Evolutionary conservation across 805 yeast species (phyloP), one percentile per base, ranked within the genome.

Genomic region (Candida sphagnicola): DNA sequence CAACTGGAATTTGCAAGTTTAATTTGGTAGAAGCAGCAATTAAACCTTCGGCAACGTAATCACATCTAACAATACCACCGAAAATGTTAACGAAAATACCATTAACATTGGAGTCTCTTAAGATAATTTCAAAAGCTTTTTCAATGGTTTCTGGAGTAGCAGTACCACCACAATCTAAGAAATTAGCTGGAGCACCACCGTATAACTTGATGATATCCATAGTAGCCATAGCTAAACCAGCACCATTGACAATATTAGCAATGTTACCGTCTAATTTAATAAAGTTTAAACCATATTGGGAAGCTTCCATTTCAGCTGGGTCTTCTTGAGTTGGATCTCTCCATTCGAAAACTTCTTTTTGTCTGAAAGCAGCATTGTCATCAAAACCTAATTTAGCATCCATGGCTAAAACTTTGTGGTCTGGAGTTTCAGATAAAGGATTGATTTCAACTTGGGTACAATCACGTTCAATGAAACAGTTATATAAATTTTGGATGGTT

Each of bases 221-320:
- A 50, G 99, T 93, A 55, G 99, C 99, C 99, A 93, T 93, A 57
- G 99, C 99, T 63, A 93, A 79, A 68, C 99, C 99, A 43, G 99
- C 99, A 75, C 99, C 99, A 70, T 93, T 93, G 65, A 93, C 99
- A 47, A 93, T 77, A 75, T 96, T 91, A 56, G 99, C 99, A 61
- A 93, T 91, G 77, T 89, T 87, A 70, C 99, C 99, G 61, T 91
- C 95, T 62, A 93, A 82, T 75, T 93, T 93, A 74, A 93, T 95
- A 68, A 91, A 93, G 75, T 93, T 93, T 59, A 93, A 79, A 56
- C 89, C 93, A 59, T 80, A 84, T 66, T 87, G 70, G 56, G 93
- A 74, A 47, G 99, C 99, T 65, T 78, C 83, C 53, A 88, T 88
- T 72, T 91, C 99, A 68, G 91, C 93, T 37, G 96, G 90, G 69